phyloP scores from a whole-genome alignment of 768 basidiomycete genomes.

The Boletus rubescentipes region DNA sequence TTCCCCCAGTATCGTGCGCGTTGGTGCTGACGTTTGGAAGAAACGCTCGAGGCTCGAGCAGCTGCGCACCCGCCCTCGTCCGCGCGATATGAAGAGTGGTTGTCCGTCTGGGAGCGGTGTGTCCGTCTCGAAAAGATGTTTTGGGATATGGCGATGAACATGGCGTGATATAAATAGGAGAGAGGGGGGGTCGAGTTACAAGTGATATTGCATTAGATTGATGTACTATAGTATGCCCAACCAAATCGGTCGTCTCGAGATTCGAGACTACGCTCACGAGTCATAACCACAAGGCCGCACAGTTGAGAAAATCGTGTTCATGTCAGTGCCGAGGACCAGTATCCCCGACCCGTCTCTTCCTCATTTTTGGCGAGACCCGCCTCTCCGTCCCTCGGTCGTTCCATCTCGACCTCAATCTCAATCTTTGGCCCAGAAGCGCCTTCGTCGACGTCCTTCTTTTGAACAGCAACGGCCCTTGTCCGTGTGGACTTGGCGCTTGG shows the following conservation, averaged over 20 bases:
- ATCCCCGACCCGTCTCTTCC: too few species aligned
- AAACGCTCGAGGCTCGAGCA: conserved; percentile 69
- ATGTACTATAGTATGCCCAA: too few species aligned
- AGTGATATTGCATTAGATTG: too few species aligned
- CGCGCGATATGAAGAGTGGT: conserved; percentile 61
- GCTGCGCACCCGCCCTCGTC: conserved; percentile 62
- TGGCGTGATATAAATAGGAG: background rate
- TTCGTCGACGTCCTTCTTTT: conserved; percentile 3
- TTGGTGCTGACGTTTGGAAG: conserved; percentile 36
- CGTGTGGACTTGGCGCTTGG: conserved; percentile 53
- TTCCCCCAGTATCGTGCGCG: too few species aligned
- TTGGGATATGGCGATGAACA: conserved; percentile 71
- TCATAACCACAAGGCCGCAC: too few species aligned
- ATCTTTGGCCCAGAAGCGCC: conserved; percentile 35
- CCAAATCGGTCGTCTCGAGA: too few species aligned
- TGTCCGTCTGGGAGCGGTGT: conserved; percentile 71
- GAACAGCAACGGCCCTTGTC: conserved; percentile 14
- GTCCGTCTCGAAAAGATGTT: conserved; percentile 79
- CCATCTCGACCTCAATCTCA: conserved; percentile 37
- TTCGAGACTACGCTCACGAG: too few species aligned
- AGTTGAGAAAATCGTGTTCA: too few species aligned
- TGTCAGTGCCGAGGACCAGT: too few species aligned
- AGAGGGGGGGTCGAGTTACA: too few species aligned
- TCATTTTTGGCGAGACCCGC: background rate
- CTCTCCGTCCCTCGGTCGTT: background rate